Evolutionary conservation across 148 eudicot genomes (phyloP), one percentile per base, ranked within the genome.

Genomic region (Hydrangea macrophylla): DNA sequence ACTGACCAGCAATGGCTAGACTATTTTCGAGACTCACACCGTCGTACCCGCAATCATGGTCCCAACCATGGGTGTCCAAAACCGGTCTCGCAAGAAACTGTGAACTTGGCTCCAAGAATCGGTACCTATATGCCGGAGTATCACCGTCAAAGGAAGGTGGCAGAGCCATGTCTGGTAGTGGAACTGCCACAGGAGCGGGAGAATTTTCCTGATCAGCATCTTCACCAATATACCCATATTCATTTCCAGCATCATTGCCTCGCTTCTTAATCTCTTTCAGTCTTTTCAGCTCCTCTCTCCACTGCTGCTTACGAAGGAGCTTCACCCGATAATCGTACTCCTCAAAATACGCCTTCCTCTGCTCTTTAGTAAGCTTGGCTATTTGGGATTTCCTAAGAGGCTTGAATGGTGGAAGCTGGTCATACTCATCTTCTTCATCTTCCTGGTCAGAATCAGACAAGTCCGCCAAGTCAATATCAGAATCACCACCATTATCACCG

Each of bases 41-140:
- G 55, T 94, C 99, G 30, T 89, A 94, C n/a, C 99, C 99, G 71
- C 97, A 94, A 69, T 94, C 99, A 69, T 94, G 99, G 80, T 94
- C 99, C 99, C 99, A 94, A 9, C 99, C 96, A 80, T 91, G 96
- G 42, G 83, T 84, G 74, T 94, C 99, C 67, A 94, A 65, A 56
- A 94, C 97, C 4, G 99, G 99, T 74, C 97, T 70, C 7, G 92
- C 93, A 75, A 91, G 75, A 72, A 91, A 89, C 75, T 91, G 97
- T 0, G 97, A 91, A 30, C 92, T 85, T 25, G 99, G 93, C 82
- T 94, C 99, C 79, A 94, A 71, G 73, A 91, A 91, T 35, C 97
- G 83, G 77, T 87, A 94, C 58, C 99, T 80, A 64, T 85, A 89
- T 9, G 90, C 88, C 3, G 99, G 99, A 71, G 78, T 85, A 62